Base-by-base conservation (phyloP, 2,329 filamentous ascomycete genomes). In the Aspergillus carbonarius region DNA sequence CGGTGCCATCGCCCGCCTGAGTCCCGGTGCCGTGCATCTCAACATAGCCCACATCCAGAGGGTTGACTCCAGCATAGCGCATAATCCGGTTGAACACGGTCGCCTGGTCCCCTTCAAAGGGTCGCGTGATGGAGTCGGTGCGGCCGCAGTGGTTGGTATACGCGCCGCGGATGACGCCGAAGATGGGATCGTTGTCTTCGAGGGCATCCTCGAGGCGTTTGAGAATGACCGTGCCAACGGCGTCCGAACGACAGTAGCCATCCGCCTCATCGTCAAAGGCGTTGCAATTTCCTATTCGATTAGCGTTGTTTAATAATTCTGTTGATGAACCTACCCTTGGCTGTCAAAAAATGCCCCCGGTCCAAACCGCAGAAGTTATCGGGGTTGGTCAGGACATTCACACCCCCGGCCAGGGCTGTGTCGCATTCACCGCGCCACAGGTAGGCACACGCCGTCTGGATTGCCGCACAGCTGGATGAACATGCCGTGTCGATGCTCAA, bases 11-110 rank as follows among this genome's bases (percentile, higher is more conserved):
- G 1, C 63, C 92, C 32, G 89, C 91, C 73, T 95, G 90, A 0
- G 91, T 96, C 32, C 92, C 92, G 2, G 92, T 96, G 13, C 90
- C 92, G 72, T 96, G 91, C 87, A 95, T 92, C 75, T 96, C 92
- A 8, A 96, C 87, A 68, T 93, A 96, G 73, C 87, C 87, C 50
- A 96, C 83, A 62, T 93, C 89, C 52, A 86, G 82, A 1, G 91
- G 88, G 68, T 93, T 87, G 20, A 95, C 83, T 57, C 88, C 88
- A 42, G 90, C 87, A 47, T 89, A 84, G 47, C 88, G 83, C 1
- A 95, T 80, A 23, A 95, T 87, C 37, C 84, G 81, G 59, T 84
- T 83, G 67, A 89, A 93, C 7, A 93, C 77, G 46, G 83, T 79
- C 13, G 89, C 85, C 73, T 96, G 92, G 0, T 89, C 88, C 13